Evolutionary conservation across 2,329 filamentous ascomycete genomes (phyloP).

Genomic region (Berkeleyomyces basicola): DNA sequence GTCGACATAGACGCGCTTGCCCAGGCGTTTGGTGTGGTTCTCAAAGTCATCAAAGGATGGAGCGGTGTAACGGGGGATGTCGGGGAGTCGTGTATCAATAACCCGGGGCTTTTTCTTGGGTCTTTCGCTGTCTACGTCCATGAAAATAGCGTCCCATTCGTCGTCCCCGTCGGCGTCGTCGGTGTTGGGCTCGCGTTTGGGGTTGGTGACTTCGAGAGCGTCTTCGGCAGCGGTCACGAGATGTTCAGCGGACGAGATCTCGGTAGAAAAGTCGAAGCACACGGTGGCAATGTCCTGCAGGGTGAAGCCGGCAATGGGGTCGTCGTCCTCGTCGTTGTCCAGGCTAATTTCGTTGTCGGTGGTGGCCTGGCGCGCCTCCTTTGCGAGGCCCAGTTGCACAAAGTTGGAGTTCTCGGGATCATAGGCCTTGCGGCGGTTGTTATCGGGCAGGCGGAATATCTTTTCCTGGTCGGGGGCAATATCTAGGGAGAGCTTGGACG

Average conservation of each 20-base stretch:
- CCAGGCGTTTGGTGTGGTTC: constrained; percentile 50
- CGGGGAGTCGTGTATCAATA: constrained; percentile 40
- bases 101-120: constrained; percentile 53
- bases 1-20: constrained; percentile 68
- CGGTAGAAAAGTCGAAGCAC: constrained; percentile 29
- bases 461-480: constrained; percentile 76
- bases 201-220: neutral
- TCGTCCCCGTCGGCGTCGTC: constrained; percentile 22
- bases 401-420: constrained; percentile 24
- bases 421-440: constrained; percentile 35
- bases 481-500: constrained; percentile 78
- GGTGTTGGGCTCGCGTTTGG: constrained; percentile 13
- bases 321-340: constrained; percentile 37
- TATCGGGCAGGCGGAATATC: constrained; percentile 49
- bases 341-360: constrained; percentile 28
- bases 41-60: constrained; percentile 72
- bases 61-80: constrained; percentile 41
- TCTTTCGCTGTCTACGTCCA: constrained; percentile 30
- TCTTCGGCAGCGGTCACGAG: constrained; percentile 3
- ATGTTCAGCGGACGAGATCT: constrained; percentile 15
- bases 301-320: constrained; percentile 56
- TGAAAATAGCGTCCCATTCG: constrained; percentile 46
- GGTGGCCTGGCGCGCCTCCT: constrained; percentile 20
- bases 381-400: constrained; percentile 20
- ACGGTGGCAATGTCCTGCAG: constrained; percentile 70